Evolutionary conservation across 352 stramenopile genomes (phyloP).

Genomic region (Globisporangium cystogenes): DNA sequence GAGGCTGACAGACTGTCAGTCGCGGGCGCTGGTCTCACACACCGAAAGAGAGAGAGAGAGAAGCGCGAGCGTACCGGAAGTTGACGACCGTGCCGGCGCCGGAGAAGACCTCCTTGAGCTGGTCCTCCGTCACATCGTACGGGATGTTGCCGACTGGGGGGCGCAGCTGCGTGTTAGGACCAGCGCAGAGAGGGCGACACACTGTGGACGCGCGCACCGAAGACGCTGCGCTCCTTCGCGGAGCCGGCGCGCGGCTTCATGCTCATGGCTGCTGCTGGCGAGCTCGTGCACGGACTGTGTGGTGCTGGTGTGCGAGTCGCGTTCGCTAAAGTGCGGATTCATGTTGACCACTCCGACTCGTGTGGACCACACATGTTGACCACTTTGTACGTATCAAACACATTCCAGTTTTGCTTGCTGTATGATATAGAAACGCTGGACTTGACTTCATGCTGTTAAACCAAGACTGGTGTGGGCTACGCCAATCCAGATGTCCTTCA

Average conservation of each 20-base stretch:
- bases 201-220: conserved; percentile 38
- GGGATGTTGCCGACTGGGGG: conserved; percentile 82
- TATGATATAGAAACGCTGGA: neutral
- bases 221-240: conserved; percentile 84
- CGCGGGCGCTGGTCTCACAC: neutral
- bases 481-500: neutral
- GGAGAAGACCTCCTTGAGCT: conserved; percentile 86
- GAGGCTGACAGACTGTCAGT: conserved; percentile 25
- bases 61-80: conserved; percentile 46
- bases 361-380: neutral
- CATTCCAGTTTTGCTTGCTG: neutral
- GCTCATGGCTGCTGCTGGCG: neutral
- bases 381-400: neutral
- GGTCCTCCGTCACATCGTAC: conserved; percentile 85
- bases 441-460: neutral
- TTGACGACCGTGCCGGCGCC: conserved; percentile 78
- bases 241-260: conserved; percentile 56
- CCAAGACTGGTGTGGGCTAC: neutral
- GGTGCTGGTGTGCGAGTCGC: neutral
- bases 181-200: neutral
- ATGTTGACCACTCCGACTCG: neutral
- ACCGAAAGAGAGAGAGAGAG: neutral
- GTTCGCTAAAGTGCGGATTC: neutral
- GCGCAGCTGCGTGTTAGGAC: neutral
- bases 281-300: too few species aligned